phyloP scores from a whole-genome alignment of 768 basidiomycete genomes.

The Leccinum fibrillosum region DNA sequence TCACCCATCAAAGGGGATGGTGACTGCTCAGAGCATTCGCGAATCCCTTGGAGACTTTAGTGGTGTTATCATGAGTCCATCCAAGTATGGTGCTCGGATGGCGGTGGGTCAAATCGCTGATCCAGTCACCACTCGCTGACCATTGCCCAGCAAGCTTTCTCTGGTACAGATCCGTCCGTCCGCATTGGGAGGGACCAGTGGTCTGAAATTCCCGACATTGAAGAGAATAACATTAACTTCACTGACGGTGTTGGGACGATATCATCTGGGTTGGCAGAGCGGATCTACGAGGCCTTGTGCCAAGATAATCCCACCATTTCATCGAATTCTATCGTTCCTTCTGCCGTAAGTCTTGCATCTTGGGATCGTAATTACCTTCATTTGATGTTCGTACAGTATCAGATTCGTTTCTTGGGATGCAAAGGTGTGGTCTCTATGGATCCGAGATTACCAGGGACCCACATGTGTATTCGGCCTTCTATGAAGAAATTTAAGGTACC shows the following conservation, averaged over 20 bases:
- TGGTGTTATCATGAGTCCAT: constrained; percentile 52
- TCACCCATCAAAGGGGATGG: constrained; percentile 38
- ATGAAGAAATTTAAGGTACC: constrained; percentile 74
- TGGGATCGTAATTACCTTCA: background rate
- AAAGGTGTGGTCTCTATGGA: constrained; percentile 82
- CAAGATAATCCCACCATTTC: constrained; percentile 36
- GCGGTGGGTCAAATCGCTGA: constrained; percentile 32
- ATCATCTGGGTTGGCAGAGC: constrained; percentile 51
- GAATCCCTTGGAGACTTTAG: constrained; percentile 44
- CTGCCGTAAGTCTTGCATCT: constrained; percentile 48
- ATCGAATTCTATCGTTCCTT: constrained; percentile 43
- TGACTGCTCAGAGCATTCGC: constrained; percentile 61
- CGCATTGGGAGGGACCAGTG: constrained; percentile 54
- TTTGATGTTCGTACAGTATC: constrained; percentile 44
- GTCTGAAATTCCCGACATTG: constrained; percentile 60
- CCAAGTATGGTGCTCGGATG: constrained; percentile 79
- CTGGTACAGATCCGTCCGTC: constrained; percentile 75
- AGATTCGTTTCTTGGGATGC: constrained; percentile 80
- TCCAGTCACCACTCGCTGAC: constrained; percentile 3
- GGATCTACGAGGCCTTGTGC: constrained; percentile 59
- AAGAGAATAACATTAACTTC: constrained; percentile 41
- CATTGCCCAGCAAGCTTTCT: constrained; percentile 61
- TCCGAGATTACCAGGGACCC: constrained; percentile 45
- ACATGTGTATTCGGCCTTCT: constrained; percentile 66
- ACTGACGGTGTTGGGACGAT: constrained; percentile 86